These are phyloP conservation scores for Geotrichum fermentans DNA, from an alignment of 1,139 yeast species.

Conservation along the genomic window DNA sequence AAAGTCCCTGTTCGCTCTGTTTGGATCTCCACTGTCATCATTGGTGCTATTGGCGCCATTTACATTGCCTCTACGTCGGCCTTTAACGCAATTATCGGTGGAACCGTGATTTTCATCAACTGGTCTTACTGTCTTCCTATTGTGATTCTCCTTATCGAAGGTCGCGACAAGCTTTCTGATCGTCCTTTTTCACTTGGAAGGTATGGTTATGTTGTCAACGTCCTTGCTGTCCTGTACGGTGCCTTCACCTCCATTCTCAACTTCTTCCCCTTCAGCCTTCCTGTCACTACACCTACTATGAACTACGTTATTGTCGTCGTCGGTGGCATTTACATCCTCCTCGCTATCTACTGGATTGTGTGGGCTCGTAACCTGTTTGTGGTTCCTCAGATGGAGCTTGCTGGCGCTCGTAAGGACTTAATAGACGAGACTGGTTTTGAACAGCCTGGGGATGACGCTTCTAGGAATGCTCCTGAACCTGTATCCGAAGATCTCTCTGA, in stretches of 20 bases:
- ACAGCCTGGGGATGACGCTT: too few relatives aligned
- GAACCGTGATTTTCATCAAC: conserved; percentile 70
- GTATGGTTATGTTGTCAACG: conserved; percentile 59
- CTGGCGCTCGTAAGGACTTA: conserved; percentile 3
- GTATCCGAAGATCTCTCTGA: too few relatives aligned
- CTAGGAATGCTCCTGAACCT: background rate
- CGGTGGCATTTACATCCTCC: conserved; percentile 22
- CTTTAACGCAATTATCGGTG: conserved; percentile 77
- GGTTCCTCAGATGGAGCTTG: conserved; percentile 18
- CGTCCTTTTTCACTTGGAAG: conserved; percentile 63
- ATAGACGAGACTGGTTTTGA: too few relatives aligned
- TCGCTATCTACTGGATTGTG: conserved; percentile 17
- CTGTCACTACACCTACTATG: conserved; percentile 58
- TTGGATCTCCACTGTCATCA: conserved; percentile 59
- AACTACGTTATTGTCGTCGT: conserved; percentile 62
- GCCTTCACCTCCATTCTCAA: conserved; percentile 54
- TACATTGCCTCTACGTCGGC: conserved; percentile 61
- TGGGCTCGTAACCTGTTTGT: conserved; percentile 19
- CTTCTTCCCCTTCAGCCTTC: conserved; percentile 69
- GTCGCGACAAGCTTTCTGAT: conserved; percentile 57
- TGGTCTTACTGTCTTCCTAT: conserved; percentile 76
- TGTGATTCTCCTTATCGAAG: conserved; percentile 52
- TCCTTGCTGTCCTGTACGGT: conserved; percentile 58
- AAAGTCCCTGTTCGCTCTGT: conserved; percentile 69
- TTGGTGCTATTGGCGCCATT: conserved; percentile 60